Evolutionary conservation across 2,329 filamentous ascomycete species (phyloP).

Genomic region (Calonectria ilicicola): DNA sequence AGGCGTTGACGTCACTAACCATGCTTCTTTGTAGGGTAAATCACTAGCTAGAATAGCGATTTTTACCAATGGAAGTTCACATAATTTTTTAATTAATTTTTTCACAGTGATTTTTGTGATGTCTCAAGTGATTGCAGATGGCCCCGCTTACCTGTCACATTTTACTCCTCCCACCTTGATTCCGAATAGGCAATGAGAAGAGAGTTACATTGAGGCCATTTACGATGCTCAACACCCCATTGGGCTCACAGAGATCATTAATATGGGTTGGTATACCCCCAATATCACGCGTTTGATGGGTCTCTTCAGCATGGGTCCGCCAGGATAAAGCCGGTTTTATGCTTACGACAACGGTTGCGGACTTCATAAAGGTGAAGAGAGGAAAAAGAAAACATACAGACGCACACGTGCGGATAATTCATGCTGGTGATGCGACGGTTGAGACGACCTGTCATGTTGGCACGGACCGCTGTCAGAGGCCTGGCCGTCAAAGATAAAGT

Average conservation of each 20-base stretch:
- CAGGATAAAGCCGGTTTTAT: not conserved
- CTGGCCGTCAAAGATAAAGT: not conserved
- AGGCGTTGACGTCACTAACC: not conserved
- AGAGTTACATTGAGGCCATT: not conserved
- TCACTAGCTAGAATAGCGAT: not conserved
- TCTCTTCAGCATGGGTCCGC: not conserved
- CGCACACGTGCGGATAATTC: not conserved
- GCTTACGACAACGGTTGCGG: not conserved
- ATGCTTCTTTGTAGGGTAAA: not conserved
- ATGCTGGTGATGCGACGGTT: not conserved
- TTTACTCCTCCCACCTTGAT: not conserved
- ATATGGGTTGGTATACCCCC: not conserved
- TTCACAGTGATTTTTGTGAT: not conserved
- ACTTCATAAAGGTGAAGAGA: not conserved
- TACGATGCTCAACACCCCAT: not conserved
- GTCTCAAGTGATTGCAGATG: not conserved
- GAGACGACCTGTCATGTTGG: not conserved
- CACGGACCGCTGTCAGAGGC: not conserved
- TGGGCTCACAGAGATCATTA: not conserved
- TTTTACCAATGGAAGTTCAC: not conserved
- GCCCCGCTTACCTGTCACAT: not conserved
- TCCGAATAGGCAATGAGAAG: not conserved
- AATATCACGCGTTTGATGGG: not conserved
- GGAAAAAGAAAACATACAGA: not conserved
- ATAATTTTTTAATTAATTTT: not conserved